A percentile compares a stretch with the other conserved stretches of the same genome.
Evolutionary conservation across 345 rosid species (phyloP).

Genomic region (Gossypium stocksii): DNA sequence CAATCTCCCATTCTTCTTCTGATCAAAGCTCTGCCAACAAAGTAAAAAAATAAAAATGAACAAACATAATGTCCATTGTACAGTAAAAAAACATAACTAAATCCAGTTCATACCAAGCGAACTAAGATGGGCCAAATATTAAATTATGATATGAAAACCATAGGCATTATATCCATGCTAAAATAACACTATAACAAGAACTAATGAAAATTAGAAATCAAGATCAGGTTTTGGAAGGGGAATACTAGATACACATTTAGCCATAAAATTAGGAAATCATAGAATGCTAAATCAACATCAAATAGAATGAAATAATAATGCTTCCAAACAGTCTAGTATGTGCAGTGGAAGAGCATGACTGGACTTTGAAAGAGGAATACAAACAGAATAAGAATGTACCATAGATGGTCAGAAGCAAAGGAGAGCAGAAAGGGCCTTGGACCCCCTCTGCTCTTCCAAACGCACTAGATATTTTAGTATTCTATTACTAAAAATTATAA

Average conservation of each 20-base stretch:
- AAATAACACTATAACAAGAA: neutral
- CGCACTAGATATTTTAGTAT: neutral
- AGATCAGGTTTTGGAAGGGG: neutral
- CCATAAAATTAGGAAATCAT: neutral
- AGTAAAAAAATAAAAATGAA: neutral
- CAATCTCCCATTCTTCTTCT: conserved; percentile 52
- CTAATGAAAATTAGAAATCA: neutral
- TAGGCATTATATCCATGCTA: neutral
- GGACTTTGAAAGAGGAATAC: neutral
- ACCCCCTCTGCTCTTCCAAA: neutral
- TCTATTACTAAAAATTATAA: neutral
- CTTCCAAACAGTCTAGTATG: neutral
- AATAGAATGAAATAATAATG: neutral
- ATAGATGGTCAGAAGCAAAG: neutral
- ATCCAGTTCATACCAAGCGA: neutral
- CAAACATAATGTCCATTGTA: neutral
- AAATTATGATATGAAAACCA: neutral
- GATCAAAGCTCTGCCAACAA: conserved; percentile 55
- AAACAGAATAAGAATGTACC: neutral
- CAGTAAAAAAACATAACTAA: neutral
- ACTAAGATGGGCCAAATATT: neutral
- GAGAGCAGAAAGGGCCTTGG: neutral
- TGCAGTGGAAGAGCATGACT: neutral
- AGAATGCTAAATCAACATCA: neutral
- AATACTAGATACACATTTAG: neutral